Conservation (phyloP, 192 early-diverging fungal genomes). For the Chytriomyces sp. region DNA sequence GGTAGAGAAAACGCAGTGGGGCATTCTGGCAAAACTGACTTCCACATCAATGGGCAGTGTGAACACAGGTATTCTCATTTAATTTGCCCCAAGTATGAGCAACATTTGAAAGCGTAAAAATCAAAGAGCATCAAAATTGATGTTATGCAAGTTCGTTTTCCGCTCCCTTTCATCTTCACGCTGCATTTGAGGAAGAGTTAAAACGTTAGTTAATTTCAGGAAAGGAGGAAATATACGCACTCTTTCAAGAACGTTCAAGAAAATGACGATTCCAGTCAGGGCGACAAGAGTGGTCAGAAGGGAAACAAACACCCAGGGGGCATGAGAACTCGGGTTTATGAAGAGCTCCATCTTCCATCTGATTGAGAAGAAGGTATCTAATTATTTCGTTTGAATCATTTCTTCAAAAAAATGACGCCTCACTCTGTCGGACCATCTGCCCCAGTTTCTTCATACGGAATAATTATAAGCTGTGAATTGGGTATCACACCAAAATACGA, state of each 20-base stretch:
- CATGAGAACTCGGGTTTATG: slow-evolving; percentile 84
- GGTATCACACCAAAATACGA: slow-evolving; percentile 88
- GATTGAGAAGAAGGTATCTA: neutral
- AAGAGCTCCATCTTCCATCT: slow-evolving; percentile 89
- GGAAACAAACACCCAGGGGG: slow-evolving; percentile 80
- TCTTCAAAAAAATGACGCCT: slow-evolving; percentile 12
- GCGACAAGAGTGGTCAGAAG: slow-evolving; percentile 73
- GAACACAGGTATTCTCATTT: too few relatives aligned
- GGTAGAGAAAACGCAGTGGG: too few relatives aligned
- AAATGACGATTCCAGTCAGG: slow-evolving; percentile 72
- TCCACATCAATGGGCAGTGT: too few relatives aligned
- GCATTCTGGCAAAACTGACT: too few relatives aligned
- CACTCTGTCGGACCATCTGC: slow-evolving; percentile 48
- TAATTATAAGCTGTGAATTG: slow-evolving; percentile 87
- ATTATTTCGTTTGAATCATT: slow-evolving; percentile 4
- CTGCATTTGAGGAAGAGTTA: slow-evolving; percentile 37
- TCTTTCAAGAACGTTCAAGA: slow-evolving; percentile 78
- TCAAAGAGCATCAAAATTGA: slow-evolving; percentile 93
- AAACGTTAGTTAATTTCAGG: slow-evolving; percentile 3
- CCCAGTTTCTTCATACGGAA: slow-evolving; percentile 71
- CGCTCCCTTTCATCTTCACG: slow-evolving; percentile 82
- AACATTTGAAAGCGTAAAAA: neutral
- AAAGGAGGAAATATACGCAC: slow-evolving; percentile 42
- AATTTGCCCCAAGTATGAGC: too few relatives aligned
- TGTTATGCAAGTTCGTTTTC: slow-evolving; percentile 76